phyloP scores from a whole-genome alignment of 148 eudicot genomes.

The Rhododendron williamsianum region DNA sequence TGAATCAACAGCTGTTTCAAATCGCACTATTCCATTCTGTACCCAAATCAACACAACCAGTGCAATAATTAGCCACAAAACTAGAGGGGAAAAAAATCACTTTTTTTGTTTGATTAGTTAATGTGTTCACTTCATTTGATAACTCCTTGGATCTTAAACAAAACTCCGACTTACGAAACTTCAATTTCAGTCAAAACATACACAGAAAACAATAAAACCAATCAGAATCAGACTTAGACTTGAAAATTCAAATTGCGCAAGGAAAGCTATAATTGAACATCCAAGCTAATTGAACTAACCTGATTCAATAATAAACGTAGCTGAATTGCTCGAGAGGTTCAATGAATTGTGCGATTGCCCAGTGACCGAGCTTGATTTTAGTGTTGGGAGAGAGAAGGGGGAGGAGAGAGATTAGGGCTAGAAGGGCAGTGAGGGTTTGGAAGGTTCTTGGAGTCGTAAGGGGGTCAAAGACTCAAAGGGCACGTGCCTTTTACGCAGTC shows the following conservation, averaged over 20 bases:
- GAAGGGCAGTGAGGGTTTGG: neutral
- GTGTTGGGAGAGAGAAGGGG: neutral
- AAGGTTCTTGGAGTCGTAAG: conserved; percentile 26
- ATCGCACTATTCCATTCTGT: conserved; percentile 11
- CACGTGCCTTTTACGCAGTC: neutral
- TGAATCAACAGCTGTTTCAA: conserved; percentile 13
- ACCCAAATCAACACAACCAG: conserved; percentile 21
- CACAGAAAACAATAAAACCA: neutral
- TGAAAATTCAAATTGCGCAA: neutral
- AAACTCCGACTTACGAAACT: neutral
- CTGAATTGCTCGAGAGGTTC: neutral
- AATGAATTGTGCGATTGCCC: neutral
- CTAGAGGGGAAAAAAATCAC: neutral
- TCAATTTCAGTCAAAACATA: neutral
- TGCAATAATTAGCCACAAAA: neutral
- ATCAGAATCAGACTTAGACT: neutral
- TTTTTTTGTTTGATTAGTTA: neutral
- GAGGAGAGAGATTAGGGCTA: neutral
- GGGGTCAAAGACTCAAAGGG: conserved; percentile 1
- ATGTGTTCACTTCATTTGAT: neutral
- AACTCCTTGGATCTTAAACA: neutral
- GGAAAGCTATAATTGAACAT: neutral
- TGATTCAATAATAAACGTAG: neutral
- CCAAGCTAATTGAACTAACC: conserved; percentile 2
- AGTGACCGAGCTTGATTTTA: neutral